Conservation (phyloP, 1,284 basidiomycete genomes). For the Phenoliferia sp. region DNA sequence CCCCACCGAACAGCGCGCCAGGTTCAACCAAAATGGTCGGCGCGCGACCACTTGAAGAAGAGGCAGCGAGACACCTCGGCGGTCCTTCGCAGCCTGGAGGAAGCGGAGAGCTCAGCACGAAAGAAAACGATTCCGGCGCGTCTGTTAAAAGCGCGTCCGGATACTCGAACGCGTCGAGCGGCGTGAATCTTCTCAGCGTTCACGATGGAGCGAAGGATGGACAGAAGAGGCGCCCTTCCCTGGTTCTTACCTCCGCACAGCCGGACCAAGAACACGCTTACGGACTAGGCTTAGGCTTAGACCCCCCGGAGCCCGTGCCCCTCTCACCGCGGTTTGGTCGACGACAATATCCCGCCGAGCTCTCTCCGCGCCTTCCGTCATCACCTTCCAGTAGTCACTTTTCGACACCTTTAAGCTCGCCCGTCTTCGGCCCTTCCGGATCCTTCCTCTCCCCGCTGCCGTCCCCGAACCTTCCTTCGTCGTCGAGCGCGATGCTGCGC, state of each 20-base stretch:
- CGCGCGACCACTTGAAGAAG: too few species aligned
- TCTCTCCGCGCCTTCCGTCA: background rate
- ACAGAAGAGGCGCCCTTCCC: slow-evolving; percentile 19
- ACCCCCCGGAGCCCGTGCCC: background rate
- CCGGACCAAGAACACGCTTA: slow-evolving; percentile 15
- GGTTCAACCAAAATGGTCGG: too few species aligned
- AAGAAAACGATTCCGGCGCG: too few species aligned
- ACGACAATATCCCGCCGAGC: background rate
- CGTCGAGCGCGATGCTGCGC: slow-evolving; percentile 9
- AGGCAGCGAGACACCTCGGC: too few species aligned
- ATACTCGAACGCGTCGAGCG: background rate
- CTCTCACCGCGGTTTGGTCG: slow-evolving; percentile 5
- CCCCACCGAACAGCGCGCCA: too few species aligned
- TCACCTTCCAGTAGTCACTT: slow-evolving; percentile 3
- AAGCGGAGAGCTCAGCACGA: too few species aligned
- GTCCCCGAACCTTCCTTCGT: background rate
- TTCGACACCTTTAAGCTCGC: slow-evolving; percentile 16
- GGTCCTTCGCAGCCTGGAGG: too few species aligned
- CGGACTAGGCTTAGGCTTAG: slow-evolving; percentile 18
- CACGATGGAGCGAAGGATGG: background rate
- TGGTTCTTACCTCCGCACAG: slow-evolving; percentile 26
- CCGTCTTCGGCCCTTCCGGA: slow-evolving; percentile 7
- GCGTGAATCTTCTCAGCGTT: background rate
- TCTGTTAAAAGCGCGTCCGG: background rate
- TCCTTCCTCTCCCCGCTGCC: slow-evolving; percentile 15